phyloP scores from a whole-genome alignment of 306 rosid genomes.

The Castanea sativa region DNA sequence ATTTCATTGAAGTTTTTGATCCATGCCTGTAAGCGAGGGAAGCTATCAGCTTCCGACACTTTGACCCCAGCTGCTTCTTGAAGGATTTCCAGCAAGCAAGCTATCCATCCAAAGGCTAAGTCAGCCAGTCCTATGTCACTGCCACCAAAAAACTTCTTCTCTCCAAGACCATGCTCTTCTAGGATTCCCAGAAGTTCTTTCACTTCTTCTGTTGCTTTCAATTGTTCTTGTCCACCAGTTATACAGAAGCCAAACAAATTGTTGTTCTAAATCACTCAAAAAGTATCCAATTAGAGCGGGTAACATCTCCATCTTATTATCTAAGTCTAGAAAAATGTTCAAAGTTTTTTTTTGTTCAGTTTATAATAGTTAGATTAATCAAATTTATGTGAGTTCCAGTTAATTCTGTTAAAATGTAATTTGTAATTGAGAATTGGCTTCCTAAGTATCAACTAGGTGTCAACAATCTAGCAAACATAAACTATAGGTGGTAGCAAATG shows the following conservation, averaged over 20 bases:
- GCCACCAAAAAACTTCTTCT: conserved; percentile 36
- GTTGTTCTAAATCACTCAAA: not conserved
- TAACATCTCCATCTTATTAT: no score
- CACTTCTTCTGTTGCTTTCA: conserved; percentile 15
- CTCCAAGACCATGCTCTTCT: conserved; percentile 30
- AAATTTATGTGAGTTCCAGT: no score
- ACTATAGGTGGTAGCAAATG: no score
- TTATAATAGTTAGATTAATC: no score
- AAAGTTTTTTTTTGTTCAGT: no score
- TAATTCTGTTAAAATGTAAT: no score
- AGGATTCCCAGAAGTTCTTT: conserved; percentile 15
- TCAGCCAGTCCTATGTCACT: conserved; percentile 20
- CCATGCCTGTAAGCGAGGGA: conserved; percentile 35
- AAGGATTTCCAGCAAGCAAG: conserved; percentile 7
- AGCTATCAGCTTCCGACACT: conserved; percentile 14
- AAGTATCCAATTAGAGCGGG: no score
- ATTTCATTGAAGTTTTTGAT: conserved; percentile 24
- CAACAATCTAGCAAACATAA: no score
- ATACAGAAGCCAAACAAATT: no score
- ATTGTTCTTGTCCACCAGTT: conserved; percentile 10
- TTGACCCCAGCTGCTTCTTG: conserved; percentile 25
- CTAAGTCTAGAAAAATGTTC: no score
- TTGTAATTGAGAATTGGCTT: no score
- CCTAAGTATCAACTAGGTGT: no score
- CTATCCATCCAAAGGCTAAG: conserved; percentile 19